Percentiles rank a stretch among this genome's conserved stretches.
phyloP scores from a whole-genome alignment of 768 basidiomycete genomes.

The Phaffia australis region DNA sequence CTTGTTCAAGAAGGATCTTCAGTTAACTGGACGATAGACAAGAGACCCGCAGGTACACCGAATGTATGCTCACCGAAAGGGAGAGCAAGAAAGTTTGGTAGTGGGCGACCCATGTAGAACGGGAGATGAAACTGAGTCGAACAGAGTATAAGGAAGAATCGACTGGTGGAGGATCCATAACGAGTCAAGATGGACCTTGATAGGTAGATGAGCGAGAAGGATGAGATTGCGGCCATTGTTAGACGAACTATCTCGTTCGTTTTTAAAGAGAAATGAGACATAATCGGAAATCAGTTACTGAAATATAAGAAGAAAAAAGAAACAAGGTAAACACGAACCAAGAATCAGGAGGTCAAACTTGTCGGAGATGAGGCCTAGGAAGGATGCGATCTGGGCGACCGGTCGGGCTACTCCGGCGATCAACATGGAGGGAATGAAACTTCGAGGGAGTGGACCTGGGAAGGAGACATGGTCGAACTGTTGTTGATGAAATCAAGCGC shows the following conservation, averaged over 20 bases:
- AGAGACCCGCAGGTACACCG: too few relatives aligned
- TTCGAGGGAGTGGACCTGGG: constrained; percentile 78
- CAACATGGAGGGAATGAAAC: constrained; percentile 62
- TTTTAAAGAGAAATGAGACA: too few relatives aligned
- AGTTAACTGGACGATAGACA: constrained; percentile 2
- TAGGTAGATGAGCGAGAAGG: constrained; percentile 52
- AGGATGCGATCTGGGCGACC: constrained; percentile 49
- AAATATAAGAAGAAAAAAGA: too few relatives aligned
- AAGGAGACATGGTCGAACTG: constrained; percentile 87
- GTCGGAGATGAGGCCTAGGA: constrained; percentile 43
- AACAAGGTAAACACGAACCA: constrained; percentile 49
- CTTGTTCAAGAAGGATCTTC: background rate
- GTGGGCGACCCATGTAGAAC: constrained; percentile 85
- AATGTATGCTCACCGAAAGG: constrained; percentile 62
- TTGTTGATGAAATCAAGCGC: constrained; percentile 1
- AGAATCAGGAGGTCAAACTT: constrained; percentile 64
- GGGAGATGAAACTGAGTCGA: constrained; percentile 79
- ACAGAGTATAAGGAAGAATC: constrained; percentile 57
- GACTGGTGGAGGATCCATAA: constrained; percentile 52
- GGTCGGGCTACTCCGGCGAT: constrained; percentile 30
- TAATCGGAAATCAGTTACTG: background rate
- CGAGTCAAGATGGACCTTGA: constrained; percentile 52
- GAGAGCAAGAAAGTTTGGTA: constrained; percentile 89
- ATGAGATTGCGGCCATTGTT: constrained; percentile 56
- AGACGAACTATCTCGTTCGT: constrained; percentile 73